Evolutionary conservation across 441 rosid genomes (phyloP).

Genomic region (Bruguiera hainesii): DNA sequence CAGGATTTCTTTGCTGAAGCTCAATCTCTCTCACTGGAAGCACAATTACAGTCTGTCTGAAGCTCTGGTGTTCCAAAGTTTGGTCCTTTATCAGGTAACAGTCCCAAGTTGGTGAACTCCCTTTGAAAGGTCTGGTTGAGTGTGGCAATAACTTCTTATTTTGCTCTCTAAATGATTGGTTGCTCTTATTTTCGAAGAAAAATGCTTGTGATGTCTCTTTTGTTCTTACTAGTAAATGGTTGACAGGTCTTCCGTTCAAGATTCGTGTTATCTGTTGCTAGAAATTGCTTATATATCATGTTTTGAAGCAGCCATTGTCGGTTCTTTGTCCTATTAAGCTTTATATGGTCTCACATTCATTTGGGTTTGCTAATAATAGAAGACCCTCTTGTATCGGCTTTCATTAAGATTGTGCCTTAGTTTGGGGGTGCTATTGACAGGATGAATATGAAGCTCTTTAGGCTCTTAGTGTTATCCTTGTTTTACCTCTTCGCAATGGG

Average conservation of each 20-base stretch:
- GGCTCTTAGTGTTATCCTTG: conserved; percentile 43
- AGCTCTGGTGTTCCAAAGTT: conserved; percentile 21
- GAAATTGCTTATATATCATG: conserved; percentile 14
- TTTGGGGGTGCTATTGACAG: conserved; percentile 16
- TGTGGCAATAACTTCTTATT: conserved; percentile 8
- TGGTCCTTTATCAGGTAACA: conserved; percentile 27
- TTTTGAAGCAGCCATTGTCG: conserved; percentile 13
- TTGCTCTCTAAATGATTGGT: neutral
- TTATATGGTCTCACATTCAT: conserved; percentile 21
- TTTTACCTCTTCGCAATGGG: conserved; percentile 56
- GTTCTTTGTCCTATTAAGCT: conserved; percentile 15
- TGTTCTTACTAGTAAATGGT: conserved; percentile 15
- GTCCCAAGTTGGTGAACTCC: conserved; percentile 7
- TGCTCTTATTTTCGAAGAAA: conserved; percentile 16
- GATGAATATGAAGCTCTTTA: conserved; percentile 50
- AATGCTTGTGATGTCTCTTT: conserved; percentile 7
- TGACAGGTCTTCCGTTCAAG: neutral
- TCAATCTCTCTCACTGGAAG: conserved; percentile 29
- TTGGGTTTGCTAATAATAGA: conserved; percentile 20
- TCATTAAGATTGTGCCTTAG: conserved; percentile 21
- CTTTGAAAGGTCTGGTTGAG: conserved; percentile 15
- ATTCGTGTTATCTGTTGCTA: neutral
- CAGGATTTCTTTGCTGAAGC: conserved; percentile 26
- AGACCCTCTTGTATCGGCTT: neutral
- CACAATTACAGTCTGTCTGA: conserved; percentile 21